Evolutionary conservation across 495 filamentous ascomycete genomes (phyloP), one percentile per base, ranked within the genome.

Genomic region (Haplographium delicatum): DNA sequence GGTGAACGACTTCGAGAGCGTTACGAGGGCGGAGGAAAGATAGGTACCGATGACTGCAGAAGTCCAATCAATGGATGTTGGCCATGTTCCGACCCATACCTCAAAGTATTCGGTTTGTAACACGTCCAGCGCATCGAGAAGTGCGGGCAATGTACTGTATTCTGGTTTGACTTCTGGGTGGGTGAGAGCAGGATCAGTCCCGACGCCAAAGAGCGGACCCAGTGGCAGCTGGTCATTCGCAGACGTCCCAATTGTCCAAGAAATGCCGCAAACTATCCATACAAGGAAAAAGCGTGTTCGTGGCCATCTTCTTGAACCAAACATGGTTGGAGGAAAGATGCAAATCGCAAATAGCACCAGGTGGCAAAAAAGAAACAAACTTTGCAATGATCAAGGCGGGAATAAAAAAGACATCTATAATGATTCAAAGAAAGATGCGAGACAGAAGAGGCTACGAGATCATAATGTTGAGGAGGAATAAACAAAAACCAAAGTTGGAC

Each of bases 1-100:
- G 34, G 55, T 47, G 19, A 48, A 53, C 7, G 66, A 64, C 13
- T 60, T 59, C 4, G 86, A 81, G 50, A 95, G 68, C 15, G 84
- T 78, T 13, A 71, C 70, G 2, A 91, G 72, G 0, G 83, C 72
- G 15, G 80, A 84, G 0, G 85, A 84, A 42, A 96, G 66, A 44
- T 93, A 82, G 0, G 91, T 94, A 27, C 83, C 83, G 62, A 91
- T 69, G 4, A 96, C 88, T 1, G 93, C 91, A 5, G 84, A 82
- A 1, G 91, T 97, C 91, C 91, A 97, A 73, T 97, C 93, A 53
- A 95, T 96, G 13, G 85, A 77, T 8, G 70, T 70, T 8, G 93
- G 89, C 89, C 90, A 97, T 13, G 78, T 89, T 20, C 89, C 91
- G 11, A 83, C 63, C 77, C 85, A 85, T 23, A 84, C 63, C 44